Conservation (phyloP, 169 alveolate species). For the Cryptosporidium tyzzeri region DNA sequence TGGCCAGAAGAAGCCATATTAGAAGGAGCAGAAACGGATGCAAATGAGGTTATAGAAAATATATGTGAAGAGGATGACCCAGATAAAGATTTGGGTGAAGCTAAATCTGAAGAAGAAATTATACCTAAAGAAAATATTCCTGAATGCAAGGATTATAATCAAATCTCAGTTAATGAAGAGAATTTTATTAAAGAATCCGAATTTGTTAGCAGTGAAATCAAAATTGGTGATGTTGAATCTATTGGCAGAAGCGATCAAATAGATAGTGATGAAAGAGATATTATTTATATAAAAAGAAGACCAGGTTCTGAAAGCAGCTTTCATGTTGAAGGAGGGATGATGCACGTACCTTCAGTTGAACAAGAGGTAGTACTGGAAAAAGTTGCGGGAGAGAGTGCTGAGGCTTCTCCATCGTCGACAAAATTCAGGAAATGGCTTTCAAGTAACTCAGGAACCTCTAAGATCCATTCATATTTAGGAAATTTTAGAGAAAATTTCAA, state of each 20-base stretch:
- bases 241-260: not conserved
- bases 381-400: not conserved
- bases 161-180: not conserved
- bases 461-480: constrained; percentile 16
- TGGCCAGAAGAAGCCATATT: constrained; percentile 34
- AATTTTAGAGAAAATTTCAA: not conserved
- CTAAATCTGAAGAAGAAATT: not conserved
- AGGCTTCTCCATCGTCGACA: constrained; percentile 6
- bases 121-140: not conserved
- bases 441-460: not conserved
- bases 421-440: constrained; percentile 43
- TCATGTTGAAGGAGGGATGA: not conserved
- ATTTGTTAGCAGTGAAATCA: not conserved
- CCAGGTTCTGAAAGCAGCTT: constrained; percentile 30
- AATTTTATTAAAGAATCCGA: not conserved
- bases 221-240: not conserved
- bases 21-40: constrained; percentile 4
- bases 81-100: not conserved
- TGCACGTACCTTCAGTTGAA: not conserved
- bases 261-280: not conserved
- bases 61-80: not conserved
- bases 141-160: not conserved
- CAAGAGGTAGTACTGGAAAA: not conserved
- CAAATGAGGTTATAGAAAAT: not conserved
- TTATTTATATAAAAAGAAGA: constrained; percentile 9